Percentiles rank a stretch among this genome's conserved stretches.
These are phyloP conservation scores for Lichtheimia ramosa DNA, from an alignment of 371 early-diverging fungal genomes.

Conservation along the genomic window DNA sequence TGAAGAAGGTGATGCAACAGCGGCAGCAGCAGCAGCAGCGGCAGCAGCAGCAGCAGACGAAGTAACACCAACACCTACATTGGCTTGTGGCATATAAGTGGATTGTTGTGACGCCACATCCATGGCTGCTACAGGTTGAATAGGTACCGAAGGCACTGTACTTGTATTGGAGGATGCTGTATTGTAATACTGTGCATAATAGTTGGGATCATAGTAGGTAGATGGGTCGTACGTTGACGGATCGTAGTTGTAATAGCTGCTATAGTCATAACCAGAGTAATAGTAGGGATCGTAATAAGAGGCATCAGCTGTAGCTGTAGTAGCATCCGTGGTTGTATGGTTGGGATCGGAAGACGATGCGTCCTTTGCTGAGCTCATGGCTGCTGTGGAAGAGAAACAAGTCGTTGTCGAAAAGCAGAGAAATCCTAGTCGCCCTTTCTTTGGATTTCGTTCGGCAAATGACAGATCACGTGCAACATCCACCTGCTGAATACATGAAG, in stretches of 20 bases:
- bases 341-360: no score
- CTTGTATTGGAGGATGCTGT: slow-evolving; percentile 4
- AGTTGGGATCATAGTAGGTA: slow-evolving; percentile 30
- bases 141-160: neutral
- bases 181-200: slow-evolving; percentile 34
- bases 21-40: neutral
- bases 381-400: no score
- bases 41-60: neutral
- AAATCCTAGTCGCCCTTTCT: no score
- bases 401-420: no score
- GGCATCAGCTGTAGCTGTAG: slow-evolving; percentile 11
- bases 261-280: slow-evolving; percentile 36
- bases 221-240: slow-evolving; percentile 11
- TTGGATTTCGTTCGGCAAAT: no score
- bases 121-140: neutral
- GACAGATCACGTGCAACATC: no score
- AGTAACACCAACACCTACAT: neutral
- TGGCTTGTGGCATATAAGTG: neutral
- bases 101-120: slow-evolving; percentile 5
- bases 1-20: neutral
- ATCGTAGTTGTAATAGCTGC: slow-evolving; percentile 20
- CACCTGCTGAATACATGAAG: no score
- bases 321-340: neutral
- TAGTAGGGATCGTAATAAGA: slow-evolving; percentile 18
- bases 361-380: no score